Evolutionary conservation across 768 basidiomycete species (phyloP).

Genomic region (Mycena leptocephala): DNA sequence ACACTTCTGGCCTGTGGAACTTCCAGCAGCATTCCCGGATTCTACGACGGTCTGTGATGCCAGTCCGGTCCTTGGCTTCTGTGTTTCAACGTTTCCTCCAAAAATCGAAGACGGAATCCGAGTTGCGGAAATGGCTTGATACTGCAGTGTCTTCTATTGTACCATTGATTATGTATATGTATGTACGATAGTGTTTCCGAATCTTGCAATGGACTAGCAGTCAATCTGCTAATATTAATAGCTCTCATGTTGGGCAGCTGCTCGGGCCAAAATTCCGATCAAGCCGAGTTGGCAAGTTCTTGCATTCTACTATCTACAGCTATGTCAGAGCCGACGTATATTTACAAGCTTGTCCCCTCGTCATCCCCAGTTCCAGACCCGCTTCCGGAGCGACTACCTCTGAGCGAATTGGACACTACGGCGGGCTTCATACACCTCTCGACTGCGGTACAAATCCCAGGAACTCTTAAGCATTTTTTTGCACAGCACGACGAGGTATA

Average conservation of each 20-base stretch:
- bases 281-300: too few relatives aligned
- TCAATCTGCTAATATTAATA: too few relatives aligned
- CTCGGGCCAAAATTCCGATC: too few relatives aligned
- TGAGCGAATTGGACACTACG: constrained; percentile 63
- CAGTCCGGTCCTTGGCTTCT: not conserved
- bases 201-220: too few relatives aligned
- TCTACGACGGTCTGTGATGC: not conserved
- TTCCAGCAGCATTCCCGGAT: constrained; percentile 46
- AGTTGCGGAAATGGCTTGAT: constrained; percentile 34
- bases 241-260: too few relatives aligned
- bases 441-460: constrained; percentile 64
- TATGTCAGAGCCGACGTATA: constrained; percentile 60
- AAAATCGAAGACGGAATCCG: not conserved
- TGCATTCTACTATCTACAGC: not conserved
- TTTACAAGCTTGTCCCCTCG: constrained; percentile 74
- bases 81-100: not conserved
- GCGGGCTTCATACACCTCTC: constrained; percentile 73
- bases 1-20: constrained; percentile 69
- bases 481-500: constrained; percentile 53
- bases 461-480: constrained; percentile 67
- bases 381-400: constrained; percentile 64
- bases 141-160: too few relatives aligned
- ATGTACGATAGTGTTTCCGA: not conserved
- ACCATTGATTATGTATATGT: too few relatives aligned
- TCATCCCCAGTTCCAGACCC: constrained; percentile 57